A percentile compares a stretch with the other conserved stretches of the same genome.
Conservation (phyloP, 2,329 filamentous ascomycete species). For the Hypomyces perniciosus region DNA sequence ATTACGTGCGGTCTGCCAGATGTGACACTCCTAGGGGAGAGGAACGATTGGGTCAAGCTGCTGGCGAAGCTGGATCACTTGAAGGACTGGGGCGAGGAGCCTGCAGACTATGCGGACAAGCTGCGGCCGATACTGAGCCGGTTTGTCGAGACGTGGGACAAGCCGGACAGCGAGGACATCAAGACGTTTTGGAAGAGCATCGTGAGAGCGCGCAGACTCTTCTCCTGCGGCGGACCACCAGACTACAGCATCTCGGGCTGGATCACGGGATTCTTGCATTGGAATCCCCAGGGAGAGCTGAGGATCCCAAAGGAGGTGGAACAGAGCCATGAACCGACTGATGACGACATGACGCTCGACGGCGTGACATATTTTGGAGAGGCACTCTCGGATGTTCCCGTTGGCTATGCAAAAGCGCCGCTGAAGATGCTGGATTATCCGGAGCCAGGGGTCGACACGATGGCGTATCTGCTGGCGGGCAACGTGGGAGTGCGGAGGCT, state of each 20-base stretch:
- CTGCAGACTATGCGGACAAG: constrained; percentile 30
- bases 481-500: constrained; percentile 30
- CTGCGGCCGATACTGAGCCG: constrained; percentile 39
- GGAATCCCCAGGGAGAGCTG: constrained; percentile 30
- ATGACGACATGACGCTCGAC: constrained; percentile 20
- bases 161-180: constrained; percentile 26
- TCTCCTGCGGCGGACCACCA: constrained; percentile 23
- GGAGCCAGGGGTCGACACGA: constrained; percentile 9
- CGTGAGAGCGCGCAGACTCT: constrained; percentile 29
- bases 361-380: constrained; percentile 24
- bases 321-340: not conserved
- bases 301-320: constrained; percentile 15
- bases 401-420: constrained; percentile 35
- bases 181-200: constrained; percentile 39
- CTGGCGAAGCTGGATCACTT: constrained; percentile 37
- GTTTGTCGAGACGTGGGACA: constrained; percentile 41
- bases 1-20: constrained; percentile 38
- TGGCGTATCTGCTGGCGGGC: constrained; percentile 33
- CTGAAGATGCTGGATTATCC: constrained; percentile 31
- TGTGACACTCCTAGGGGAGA: constrained; percentile 35
- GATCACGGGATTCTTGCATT: constrained; percentile 44
- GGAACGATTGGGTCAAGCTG: constrained; percentile 36
- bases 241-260: constrained; percentile 40
- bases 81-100: constrained; percentile 37
- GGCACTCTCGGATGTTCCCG: constrained; percentile 25